These are phyloP conservation scores for Leccinellum luteum DNA, from an alignment of 768 basidiomycete species.

Conservation along the genomic window DNA sequence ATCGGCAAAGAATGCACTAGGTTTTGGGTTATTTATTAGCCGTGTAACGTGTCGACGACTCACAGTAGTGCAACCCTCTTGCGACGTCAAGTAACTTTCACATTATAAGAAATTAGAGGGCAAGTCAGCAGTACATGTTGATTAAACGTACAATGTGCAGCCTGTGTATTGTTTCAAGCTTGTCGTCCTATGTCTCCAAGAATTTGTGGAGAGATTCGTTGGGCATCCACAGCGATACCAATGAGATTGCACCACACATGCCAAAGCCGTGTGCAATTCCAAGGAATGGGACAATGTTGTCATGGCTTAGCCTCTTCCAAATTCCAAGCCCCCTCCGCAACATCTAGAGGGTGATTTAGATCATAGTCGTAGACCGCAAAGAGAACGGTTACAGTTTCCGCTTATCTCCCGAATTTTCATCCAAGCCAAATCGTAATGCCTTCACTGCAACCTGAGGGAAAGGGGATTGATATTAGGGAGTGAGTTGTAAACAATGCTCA, in stretches of 20 bases:
- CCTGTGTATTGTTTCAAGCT: background rate
- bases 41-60: too few relatives aligned
- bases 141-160: background rate
- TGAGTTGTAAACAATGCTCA: background rate
- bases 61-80: background rate
- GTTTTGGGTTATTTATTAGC: background rate
- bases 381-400: background rate
- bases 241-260: background rate
- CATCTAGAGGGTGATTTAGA: background rate
- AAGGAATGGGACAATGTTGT: background rate
- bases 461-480: background rate
- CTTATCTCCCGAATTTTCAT: background rate
- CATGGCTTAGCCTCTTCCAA: background rate
- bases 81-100: background rate
- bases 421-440: background rate
- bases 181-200: background rate
- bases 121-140: background rate
- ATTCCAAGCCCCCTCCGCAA: background rate
- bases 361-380: background rate
- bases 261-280: background rate
- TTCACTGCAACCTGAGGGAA: background rate
- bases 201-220: background rate
- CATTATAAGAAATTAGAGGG: background rate
- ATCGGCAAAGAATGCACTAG: background rate
- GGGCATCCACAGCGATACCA: background rate